These are phyloP conservation scores for Chenopodium formosanum DNA, from an alignment of 148 eudicot genomes.

Conservation along the genomic window DNA sequence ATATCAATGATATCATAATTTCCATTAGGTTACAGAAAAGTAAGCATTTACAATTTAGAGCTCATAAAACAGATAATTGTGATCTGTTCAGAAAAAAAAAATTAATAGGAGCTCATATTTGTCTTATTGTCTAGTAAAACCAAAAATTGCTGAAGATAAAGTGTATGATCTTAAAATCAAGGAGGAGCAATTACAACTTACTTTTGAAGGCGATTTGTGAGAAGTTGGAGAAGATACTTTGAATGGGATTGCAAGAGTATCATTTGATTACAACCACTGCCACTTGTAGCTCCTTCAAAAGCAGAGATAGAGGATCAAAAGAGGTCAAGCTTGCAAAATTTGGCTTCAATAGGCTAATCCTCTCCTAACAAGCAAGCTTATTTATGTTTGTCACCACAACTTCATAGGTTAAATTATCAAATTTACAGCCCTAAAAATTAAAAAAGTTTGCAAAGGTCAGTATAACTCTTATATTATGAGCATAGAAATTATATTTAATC, in stretches of 20 bases:
- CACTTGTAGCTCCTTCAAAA: conserved; percentile 3
- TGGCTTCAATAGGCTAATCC: background rate
- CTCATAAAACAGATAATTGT: background rate
- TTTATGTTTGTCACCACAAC: conserved; percentile 6
- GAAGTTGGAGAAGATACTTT: conserved; percentile 74
- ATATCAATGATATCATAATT: background rate
- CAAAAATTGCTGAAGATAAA: background rate
- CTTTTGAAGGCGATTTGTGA: conserved; percentile 68
- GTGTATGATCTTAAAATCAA: background rate
- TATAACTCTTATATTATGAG: background rate
- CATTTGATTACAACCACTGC: conserved; percentile 39
- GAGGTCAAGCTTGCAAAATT: background rate
- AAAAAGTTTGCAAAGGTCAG: background rate
- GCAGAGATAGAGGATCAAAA: background rate
- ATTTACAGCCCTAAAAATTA: background rate
- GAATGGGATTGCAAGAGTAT: conserved; percentile 77
- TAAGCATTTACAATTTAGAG: background rate
- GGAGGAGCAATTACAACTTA: conserved; percentile 22
- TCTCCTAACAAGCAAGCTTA: conserved; percentile 6
- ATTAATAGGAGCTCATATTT: background rate
- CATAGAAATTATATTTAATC: background rate
- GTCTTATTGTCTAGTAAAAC: background rate
- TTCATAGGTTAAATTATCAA: background rate
- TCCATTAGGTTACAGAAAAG: background rate
- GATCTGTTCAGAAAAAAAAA: background rate